These are phyloP conservation scores for Acrocalymma vagum DNA, from an alignment of 2,329 filamentous ascomycete genomes.

Conservation along the genomic window DNA sequence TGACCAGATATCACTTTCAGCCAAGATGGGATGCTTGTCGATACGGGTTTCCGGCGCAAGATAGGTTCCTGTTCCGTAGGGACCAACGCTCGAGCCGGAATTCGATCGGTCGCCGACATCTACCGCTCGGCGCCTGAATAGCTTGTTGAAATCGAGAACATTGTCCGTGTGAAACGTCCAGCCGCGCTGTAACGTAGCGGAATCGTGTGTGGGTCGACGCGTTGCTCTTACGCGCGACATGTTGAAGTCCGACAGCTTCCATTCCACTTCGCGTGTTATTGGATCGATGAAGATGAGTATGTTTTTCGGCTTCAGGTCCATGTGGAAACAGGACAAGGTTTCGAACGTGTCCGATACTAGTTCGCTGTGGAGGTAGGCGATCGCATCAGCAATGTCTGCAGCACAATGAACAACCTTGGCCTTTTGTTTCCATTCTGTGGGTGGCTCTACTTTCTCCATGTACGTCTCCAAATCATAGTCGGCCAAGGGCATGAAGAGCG, in stretches of 20 bases:
- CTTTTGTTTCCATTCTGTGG: not conserved
- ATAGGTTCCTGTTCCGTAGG: constrained; percentile 47
- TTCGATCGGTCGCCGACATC: not conserved
- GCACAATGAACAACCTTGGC: constrained; percentile 6
- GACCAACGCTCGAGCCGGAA: constrained; percentile 29
- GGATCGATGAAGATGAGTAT: constrained; percentile 42
- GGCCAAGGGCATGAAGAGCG: constrained; percentile 53
- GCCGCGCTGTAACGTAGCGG: too few relatives aligned
- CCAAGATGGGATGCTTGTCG: constrained; percentile 19
- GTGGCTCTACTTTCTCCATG: constrained; percentile 26
- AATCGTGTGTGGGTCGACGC: constrained; percentile 13
- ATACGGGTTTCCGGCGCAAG: constrained; percentile 49
- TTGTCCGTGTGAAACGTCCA: constrained; percentile 10
- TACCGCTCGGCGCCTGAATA: constrained; percentile 31
- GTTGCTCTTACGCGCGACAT: constrained; percentile 48
- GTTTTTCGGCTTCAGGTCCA: constrained; percentile 44
- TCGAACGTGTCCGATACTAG: constrained; percentile 35
- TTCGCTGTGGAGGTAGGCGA: constrained; percentile 42
- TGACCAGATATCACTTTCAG: constrained; percentile 52
- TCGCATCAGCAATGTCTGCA: constrained; percentile 5
- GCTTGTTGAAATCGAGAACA: constrained; percentile 38
- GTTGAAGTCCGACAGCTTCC: constrained; percentile 55
- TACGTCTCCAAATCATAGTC: constrained; percentile 49
- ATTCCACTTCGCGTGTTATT: constrained; percentile 45
- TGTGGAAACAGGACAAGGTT: constrained; percentile 50